A percentile compares a stretch with the other conserved stretches of the same genome.
These are phyloP conservation scores for Prunus dulcis DNA, from an alignment of 306 rosid species.

Conservation along the genomic window DNA sequence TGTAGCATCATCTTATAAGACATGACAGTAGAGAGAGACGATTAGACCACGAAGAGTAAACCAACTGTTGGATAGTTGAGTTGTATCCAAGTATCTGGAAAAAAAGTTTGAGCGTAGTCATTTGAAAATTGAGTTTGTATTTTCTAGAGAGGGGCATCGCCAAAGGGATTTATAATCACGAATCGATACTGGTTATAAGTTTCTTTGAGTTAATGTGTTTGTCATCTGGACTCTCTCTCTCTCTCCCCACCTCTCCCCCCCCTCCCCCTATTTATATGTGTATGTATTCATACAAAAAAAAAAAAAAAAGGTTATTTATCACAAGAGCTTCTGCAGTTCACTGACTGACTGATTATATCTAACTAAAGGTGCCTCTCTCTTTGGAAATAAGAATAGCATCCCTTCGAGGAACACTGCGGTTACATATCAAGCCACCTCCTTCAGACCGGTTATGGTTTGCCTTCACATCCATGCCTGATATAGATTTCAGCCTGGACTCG, in stretches of 20 bases:
- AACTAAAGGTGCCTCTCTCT: slow-evolving; percentile 73
- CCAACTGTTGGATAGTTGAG: neutral
- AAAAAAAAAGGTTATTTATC: neutral
- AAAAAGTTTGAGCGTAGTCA: neutral
- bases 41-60: neutral
- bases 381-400: slow-evolving; percentile 73
- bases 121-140: neutral
- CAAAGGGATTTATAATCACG: neutral
- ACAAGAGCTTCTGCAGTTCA: neutral
- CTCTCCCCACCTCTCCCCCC: neutral
- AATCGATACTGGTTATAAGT: neutral
- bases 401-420: slow-evolving; percentile 77
- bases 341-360: slow-evolving; percentile 32
- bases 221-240: neutral
- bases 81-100: neutral
- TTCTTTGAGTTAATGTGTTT: neutral
- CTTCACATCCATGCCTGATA: slow-evolving; percentile 90
- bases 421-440: slow-evolving; percentile 95
- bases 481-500: slow-evolving; percentile 76
- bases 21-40: neutral
- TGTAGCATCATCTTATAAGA: neutral
- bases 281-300: neutral
- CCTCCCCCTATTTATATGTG: slow-evolving; percentile 7
- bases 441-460: slow-evolving; percentile 85
- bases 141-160: neutral